These are phyloP conservation scores for Dioscorea zingiberensis DNA, from an alignment of 106 monocot genomes.

Conservation along the genomic window DNA sequence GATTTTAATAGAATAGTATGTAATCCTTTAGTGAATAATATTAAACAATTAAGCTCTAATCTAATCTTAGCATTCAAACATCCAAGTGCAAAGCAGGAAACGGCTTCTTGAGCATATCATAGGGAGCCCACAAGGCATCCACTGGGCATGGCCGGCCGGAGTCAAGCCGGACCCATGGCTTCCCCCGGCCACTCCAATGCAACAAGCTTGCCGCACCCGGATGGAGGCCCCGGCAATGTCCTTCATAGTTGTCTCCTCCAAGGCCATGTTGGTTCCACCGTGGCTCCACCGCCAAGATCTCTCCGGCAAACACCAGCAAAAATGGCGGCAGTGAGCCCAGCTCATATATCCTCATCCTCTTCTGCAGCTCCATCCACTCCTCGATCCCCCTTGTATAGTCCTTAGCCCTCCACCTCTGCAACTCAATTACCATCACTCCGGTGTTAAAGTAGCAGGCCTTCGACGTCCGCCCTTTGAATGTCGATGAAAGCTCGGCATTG, in stretches of 20 bases:
- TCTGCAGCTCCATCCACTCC: constrained; percentile 29
- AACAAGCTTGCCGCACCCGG: constrained; percentile 15
- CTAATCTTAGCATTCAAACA: too few relatives aligned
- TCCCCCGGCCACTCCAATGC: constrained; percentile 32
- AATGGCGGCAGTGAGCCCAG: constrained; percentile 27
- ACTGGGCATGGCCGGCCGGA: constrained; percentile 20
- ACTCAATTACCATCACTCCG: constrained; percentile 25
- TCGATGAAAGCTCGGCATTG: not conserved
- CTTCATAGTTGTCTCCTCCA: constrained; percentile 18
- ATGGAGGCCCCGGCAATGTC: constrained; percentile 19
- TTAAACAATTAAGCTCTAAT: too few relatives aligned
- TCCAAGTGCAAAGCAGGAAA: too few relatives aligned
- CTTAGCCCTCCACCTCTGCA: constrained; percentile 22
- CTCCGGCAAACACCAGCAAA: constrained; percentile 21
- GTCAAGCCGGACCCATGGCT: constrained; percentile 23
- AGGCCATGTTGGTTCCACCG: constrained; percentile 32
- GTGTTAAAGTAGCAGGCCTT: constrained; percentile 45
- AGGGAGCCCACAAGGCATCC: constrained; percentile 18
- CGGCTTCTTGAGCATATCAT: constrained; percentile 9
- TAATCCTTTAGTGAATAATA: too few relatives aligned
- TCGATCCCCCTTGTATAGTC: constrained; percentile 10
- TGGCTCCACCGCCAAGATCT: constrained; percentile 14
- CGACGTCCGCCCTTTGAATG: constrained; percentile 10
- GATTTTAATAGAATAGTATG: too few relatives aligned
- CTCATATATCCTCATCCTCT: too few relatives aligned